Evolutionary conservation across 2,329 filamentous ascomycete species (phyloP).

Genomic region (Graphilbum fragrans): DNA sequence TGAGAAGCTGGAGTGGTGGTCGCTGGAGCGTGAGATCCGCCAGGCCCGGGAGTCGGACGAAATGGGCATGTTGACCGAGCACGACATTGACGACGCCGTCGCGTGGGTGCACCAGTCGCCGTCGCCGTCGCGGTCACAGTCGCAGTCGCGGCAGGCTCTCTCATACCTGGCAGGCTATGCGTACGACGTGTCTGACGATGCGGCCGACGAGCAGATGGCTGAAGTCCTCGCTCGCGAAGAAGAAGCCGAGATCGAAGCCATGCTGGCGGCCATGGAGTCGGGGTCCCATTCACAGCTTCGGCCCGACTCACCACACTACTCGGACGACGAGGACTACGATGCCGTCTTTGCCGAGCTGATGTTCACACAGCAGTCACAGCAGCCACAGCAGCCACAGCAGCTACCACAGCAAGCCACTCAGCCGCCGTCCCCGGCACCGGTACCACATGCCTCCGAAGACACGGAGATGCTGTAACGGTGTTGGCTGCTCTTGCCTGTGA

Average conservation of each 20-base stretch:
- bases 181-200: neutral
- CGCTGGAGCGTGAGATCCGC: slow-evolving; percentile 23
- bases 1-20: slow-evolving; percentile 29
- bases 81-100: slow-evolving; percentile 39
- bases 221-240: slow-evolving; percentile 39
- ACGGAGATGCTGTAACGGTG: slow-evolving; percentile 34
- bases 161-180: neutral
- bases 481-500: too few relatives aligned
- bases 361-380: slow-evolving; percentile 28
- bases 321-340: slow-evolving; percentile 50
- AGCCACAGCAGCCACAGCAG: too few relatives aligned
- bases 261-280: slow-evolving; percentile 36
- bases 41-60: slow-evolving; percentile 25
- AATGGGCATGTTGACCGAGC: slow-evolving; percentile 30
- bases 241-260: slow-evolving; percentile 43
- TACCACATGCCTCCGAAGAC: slow-evolving; percentile 19
- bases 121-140: neutral
- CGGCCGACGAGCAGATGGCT: slow-evolving; percentile 37
- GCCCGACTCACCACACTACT: slow-evolving; percentile 16
- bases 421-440: slow-evolving; percentile 6
- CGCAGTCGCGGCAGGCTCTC: neutral
- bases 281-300: slow-evolving; percentile 13
- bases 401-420: neutral
- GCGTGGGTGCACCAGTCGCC: slow-evolving; percentile 17
- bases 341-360: slow-evolving; percentile 54